Evolutionary conservation across 177 flowering plant genomes (phyloP).

Genomic region (Vitis hybrid): DNA sequence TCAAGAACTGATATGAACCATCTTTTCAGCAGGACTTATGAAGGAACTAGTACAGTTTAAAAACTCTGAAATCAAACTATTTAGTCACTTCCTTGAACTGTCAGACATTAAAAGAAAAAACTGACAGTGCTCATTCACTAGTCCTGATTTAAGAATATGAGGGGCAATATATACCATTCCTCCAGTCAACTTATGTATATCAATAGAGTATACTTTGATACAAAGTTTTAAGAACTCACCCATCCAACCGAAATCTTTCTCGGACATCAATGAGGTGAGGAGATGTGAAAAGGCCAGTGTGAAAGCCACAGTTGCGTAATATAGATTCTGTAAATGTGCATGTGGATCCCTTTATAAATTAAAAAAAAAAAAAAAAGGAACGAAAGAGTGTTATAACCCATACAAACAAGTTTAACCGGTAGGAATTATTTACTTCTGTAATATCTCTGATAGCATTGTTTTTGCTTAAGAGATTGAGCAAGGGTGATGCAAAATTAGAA

Average conservation of each 20-base stretch:
- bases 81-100: neutral
- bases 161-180: neutral
- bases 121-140: neutral
- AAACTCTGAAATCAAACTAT: neutral
- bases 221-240: slow-evolving; percentile 47
- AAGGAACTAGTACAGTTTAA: too few relatives aligned
- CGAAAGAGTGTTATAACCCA: slow-evolving; percentile 1
- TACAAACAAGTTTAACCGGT: neutral
- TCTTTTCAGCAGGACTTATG: too few relatives aligned
- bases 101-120: neutral
- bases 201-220: neutral
- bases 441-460: too few relatives aligned
- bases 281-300: slow-evolving; percentile 93
- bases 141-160: neutral
- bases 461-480: neutral
- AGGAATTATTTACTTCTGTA: neutral
- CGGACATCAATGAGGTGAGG: slow-evolving; percentile 97
- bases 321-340: slow-evolving; percentile 90
- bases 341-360: slow-evolving; percentile 77
- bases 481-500: neutral
- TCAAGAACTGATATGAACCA: neutral
- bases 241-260: slow-evolving; percentile 91
- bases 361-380: slow-evolving; percentile 1
- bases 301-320: slow-evolving; percentile 92
- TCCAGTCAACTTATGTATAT: neutral